Evolutionary conservation across 805 yeast species (phyloP).

Genomic region (Candida ponderosae): DNA sequence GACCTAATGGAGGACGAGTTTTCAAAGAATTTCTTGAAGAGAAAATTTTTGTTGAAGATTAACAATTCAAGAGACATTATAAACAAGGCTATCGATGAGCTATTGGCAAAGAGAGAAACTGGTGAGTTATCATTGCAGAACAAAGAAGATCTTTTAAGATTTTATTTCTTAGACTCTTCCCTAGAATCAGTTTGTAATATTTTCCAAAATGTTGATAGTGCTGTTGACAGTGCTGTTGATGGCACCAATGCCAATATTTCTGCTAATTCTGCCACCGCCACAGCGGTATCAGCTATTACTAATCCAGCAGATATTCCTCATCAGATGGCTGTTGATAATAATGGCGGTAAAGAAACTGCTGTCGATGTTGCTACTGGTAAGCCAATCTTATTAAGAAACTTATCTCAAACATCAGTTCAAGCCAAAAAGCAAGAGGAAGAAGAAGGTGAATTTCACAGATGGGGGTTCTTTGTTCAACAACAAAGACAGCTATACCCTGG

Average conservation of each 20-base stretch:
- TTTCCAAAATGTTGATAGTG: constrained; percentile 20
- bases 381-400: constrained; percentile 57
- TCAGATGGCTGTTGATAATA: constrained; percentile 60
- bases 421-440: constrained; percentile 79
- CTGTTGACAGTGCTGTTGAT: constrained; percentile 11
- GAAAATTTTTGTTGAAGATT: constrained; percentile 34
- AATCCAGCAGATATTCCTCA: constrained; percentile 38
- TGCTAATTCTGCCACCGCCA: constrained; percentile 3
- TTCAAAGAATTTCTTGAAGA: constrained; percentile 28
- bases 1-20: constrained; percentile 28
- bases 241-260: constrained; percentile 5
- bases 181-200: constrained; percentile 44
- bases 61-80: constrained; percentile 29
- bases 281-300: constrained; percentile 4
- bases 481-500: constrained; percentile 30
- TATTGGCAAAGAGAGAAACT: constrained; percentile 49
- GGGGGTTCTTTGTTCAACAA: constrained; percentile 75
- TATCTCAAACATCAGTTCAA: constrained; percentile 56
- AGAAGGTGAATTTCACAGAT: constrained; percentile 86
- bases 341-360: constrained; percentile 42
- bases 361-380: constrained; percentile 66
- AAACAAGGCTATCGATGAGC: constrained; percentile 42
- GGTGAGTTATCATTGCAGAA: constrained; percentile 55
- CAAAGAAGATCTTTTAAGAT: constrained; percentile 64
- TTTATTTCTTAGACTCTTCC: constrained; percentile 63